Evolutionary conservation across 2,329 filamentous ascomycete species (phyloP).

Genomic region (Neonectria coccinea): DNA sequence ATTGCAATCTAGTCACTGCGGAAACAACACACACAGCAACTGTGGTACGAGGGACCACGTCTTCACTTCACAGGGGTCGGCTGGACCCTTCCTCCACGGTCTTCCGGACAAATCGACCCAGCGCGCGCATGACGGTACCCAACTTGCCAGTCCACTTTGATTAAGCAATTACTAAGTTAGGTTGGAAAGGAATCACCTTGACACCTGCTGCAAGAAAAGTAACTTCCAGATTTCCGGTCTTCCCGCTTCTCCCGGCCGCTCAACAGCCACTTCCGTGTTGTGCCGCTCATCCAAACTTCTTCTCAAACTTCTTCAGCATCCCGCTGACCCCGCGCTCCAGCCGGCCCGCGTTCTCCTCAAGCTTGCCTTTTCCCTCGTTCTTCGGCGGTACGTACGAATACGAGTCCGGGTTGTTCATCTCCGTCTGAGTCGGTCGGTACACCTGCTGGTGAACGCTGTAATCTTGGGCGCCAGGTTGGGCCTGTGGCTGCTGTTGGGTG

Average conservation of each 20-base stretch:
- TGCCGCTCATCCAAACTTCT: slow-evolving; percentile 69
- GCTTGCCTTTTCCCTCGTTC: slow-evolving; percentile 60
- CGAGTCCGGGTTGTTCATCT: slow-evolving; percentile 55
- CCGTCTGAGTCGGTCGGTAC: slow-evolving; percentile 75
- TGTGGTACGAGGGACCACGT: neutral
- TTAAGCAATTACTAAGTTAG: slow-evolving; percentile 22
- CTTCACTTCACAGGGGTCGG: neutral
- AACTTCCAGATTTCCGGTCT: slow-evolving; percentile 8
- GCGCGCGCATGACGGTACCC: neutral
- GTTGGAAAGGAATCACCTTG: slow-evolving; percentile 3
- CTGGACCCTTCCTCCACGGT: neutral
- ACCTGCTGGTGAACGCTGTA: slow-evolving; percentile 76
- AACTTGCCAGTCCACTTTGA: neutral
- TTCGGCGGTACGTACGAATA: slow-evolving; percentile 56
- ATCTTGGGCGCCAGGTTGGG: slow-evolving; percentile 50
- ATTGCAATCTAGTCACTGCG: neutral
- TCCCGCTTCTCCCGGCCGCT: neutral
- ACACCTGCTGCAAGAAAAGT: slow-evolving; percentile 1
- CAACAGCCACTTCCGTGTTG: neutral
- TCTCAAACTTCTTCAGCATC: slow-evolving; percentile 83
- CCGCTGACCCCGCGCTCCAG: slow-evolving; percentile 77
- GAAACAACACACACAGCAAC: neutral
- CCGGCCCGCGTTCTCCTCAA: slow-evolving; percentile 74
- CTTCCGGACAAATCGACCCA: too few relatives aligned
- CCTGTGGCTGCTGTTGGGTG: slow-evolving; percentile 43